These are phyloP conservation scores for Ophiostoma angusticollis DNA, from an alignment of 2,329 filamentous ascomycete species.

Conservation along the genomic window DNA sequence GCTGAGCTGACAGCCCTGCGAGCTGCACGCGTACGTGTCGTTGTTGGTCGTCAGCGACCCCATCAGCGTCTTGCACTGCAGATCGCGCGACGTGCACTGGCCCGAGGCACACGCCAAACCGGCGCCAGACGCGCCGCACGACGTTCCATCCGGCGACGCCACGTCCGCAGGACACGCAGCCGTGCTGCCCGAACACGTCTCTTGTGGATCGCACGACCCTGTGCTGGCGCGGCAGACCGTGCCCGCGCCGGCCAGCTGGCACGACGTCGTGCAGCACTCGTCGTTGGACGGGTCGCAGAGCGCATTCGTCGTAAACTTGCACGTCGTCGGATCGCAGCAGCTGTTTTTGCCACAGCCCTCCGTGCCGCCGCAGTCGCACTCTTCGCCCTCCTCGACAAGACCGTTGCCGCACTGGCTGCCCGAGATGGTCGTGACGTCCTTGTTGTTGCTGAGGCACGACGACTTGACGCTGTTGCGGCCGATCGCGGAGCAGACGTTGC, in stretches of 20 bases:
- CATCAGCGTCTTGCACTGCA: constrained; percentile 78
- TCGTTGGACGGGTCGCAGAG: constrained; percentile 75
- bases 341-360: constrained; percentile 57
- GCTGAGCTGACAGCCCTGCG: constrained; percentile 58
- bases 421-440: constrained; percentile 65
- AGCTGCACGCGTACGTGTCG: constrained; percentile 68
- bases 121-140: constrained; percentile 51
- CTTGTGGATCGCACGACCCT: constrained; percentile 72
- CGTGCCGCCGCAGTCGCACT: constrained; percentile 86
- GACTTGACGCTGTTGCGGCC: constrained; percentile 63
- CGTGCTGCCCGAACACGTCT: constrained; percentile 63
- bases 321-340: constrained; percentile 79
- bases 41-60: constrained; percentile 60
- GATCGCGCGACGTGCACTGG: constrained; percentile 84
- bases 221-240: constrained; percentile 71
- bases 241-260: constrained; percentile 51
- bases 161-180: constrained; percentile 63
- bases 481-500: constrained; percentile 86
- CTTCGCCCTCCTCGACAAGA: constrained; percentile 86
- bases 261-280: constrained; percentile 59
- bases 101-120: constrained; percentile 74
- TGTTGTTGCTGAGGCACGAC: constrained; percentile 72
- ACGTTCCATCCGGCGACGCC: constrained; percentile 54
- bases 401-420: constrained; percentile 89
- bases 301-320: constrained; percentile 63